Evolutionary conservation across 2,329 filamentous ascomycete genomes (phyloP), one percentile per base, ranked within the genome.

Genomic region (Balansia obtecta): DNA sequence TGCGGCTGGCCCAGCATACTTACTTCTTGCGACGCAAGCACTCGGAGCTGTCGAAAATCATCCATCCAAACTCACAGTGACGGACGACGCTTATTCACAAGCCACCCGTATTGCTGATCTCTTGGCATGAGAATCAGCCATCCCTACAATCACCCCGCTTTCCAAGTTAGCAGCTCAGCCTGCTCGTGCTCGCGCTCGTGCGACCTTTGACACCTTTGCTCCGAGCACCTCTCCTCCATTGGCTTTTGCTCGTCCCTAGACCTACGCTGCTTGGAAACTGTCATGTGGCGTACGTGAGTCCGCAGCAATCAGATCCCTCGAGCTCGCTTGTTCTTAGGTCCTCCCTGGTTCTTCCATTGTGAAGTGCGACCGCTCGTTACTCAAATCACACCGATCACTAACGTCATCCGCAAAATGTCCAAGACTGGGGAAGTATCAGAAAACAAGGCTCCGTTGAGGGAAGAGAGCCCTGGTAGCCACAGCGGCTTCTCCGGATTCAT

Each of bases 401-500:
- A n/a, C 32, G 30, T 13, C 7, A 10, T 27, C 2, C 5, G 12
- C 9, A 34, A 18, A 16, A 50, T 53, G 49, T 44, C 46, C 32
- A 39, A 30, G 43, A 49, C 49, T n/a, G 52, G 38, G 10, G 41
- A 51, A 13, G 43, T 45, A 5, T 30, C 49, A 1, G 27, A 49
- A 7, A 27, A 32, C 30, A 34, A 37, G 16, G 33, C 42, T 20
- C n/a, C 38, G 15, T 16, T 42, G 16, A 38, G 46, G 16, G 30
- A 50, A 9, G 20, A 43, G 44, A 43, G 34, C 8, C 13, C 38
- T 20, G 20, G 43, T 12, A 34, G 38, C 3, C 52, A 56, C n/a
- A 56, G 63, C 32, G 61, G 57, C 38, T 61, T 65, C 51, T 59
- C 61, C 4, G 58, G 65, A 51, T 60, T 75, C 46, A 58, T 69